Percentiles rank a stretch among this genome's conserved stretches.
These are phyloP conservation scores for Anthracocystis panici-leucophaei DNA, from an alignment of 1,284 basidiomycete species.

Conservation along the genomic window DNA sequence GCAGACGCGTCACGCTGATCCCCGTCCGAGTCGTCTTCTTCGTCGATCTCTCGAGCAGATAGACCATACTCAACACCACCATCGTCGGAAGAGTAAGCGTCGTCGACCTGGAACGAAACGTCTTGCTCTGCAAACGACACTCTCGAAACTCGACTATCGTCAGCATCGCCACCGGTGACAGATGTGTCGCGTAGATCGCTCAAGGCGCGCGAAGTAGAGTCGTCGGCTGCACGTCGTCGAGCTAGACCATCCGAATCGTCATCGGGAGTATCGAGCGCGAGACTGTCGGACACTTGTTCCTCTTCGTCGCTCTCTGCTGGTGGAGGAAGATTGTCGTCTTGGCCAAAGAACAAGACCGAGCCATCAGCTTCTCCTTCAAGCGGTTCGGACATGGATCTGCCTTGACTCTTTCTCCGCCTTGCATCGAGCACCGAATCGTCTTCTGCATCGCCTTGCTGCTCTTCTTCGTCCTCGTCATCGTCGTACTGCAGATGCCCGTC, in stretches of 20 bases:
- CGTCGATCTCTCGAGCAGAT: slow-evolving; percentile 18
- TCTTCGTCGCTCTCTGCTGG: slow-evolving; percentile 26
- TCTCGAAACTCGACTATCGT: slow-evolving; percentile 30
- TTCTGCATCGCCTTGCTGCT: slow-evolving; percentile 6
- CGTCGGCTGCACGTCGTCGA: slow-evolving; percentile 16
- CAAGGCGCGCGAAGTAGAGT: slow-evolving; percentile 11
- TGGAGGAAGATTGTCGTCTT: slow-evolving; percentile 14
- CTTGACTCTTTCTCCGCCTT: slow-evolving; percentile 15
- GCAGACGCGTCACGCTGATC: slow-evolving; percentile 23
- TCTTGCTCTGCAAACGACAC: slow-evolving; percentile 36
- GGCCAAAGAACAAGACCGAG: slow-evolving; percentile 41
- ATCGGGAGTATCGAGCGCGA: slow-evolving; percentile 29
- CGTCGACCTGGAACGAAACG: slow-evolving; percentile 37
- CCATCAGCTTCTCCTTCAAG: slow-evolving; percentile 39
- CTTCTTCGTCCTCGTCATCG: slow-evolving; percentile 19
- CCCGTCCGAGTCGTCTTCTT: slow-evolving; percentile 24
- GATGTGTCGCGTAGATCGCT: slow-evolving; percentile 10
- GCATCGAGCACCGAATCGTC: slow-evolving; percentile 5
- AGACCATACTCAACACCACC: slow-evolving; percentile 33
- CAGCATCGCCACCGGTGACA: slow-evolving; percentile 5
- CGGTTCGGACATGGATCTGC: slow-evolving; percentile 43
- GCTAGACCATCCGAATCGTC: slow-evolving; percentile 34
- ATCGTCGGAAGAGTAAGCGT: slow-evolving; percentile 39
- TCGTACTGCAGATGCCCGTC: slow-evolving; percentile 41
- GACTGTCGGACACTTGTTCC: slow-evolving; percentile 37